phyloP scores from a whole-genome alignment of 192 early-diverging fungal genomes.

The Coemansia erecta region DNA sequence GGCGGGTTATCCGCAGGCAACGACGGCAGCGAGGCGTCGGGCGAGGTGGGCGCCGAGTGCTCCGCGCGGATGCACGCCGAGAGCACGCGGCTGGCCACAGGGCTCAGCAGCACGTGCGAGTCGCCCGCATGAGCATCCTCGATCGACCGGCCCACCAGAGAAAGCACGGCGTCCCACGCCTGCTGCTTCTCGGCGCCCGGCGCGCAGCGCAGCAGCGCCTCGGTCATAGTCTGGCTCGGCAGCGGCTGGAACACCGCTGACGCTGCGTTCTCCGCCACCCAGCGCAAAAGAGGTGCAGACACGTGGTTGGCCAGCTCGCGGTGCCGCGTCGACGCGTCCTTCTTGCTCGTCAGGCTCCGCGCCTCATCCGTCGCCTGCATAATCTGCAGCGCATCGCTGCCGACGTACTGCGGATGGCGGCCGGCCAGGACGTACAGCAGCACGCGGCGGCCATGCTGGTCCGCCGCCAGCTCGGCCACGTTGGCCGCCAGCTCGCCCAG shows the following conservation, averaged over 20 bases:
- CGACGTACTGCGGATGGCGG: conserved; percentile 71
- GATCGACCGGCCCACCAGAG: conserved; percentile 14
- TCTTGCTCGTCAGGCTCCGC: conserved; percentile 78
- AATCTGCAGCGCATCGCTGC: conserved; percentile 65
- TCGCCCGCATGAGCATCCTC: background rate
- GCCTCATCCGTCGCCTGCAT: conserved; percentile 69
- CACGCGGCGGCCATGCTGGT: conserved; percentile 78
- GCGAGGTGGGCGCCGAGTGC: conserved; percentile 13
- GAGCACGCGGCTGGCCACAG: conserved; percentile 43
- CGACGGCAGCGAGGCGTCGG: conserved; percentile 16
- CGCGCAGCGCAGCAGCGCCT: conserved; percentile 64
- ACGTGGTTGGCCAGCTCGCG: conserved; percentile 67
- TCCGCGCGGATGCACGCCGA: conserved; percentile 44
- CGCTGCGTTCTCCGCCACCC: conserved; percentile 54
- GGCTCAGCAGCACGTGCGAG: conserved; percentile 33
- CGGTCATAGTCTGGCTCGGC: conserved; percentile 68
- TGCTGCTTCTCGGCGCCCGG: conserved; percentile 26
- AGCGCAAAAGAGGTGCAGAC: conserved; percentile 60
- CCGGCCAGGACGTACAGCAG: conserved; percentile 80
- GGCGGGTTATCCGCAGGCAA: conserved; percentile 26
- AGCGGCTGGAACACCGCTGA: conserved; percentile 64
- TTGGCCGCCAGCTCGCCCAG: conserved; percentile 54
- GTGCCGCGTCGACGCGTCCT: conserved; percentile 67
- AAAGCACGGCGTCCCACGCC: conserved; percentile 33
- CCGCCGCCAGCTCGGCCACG: conserved; percentile 57